Percentiles rank a stretch among this genome's conserved stretches.
Conservation (phyloP, 495 filamentous ascomycete species). For the Talaromyces trachyspermus region DNA sequence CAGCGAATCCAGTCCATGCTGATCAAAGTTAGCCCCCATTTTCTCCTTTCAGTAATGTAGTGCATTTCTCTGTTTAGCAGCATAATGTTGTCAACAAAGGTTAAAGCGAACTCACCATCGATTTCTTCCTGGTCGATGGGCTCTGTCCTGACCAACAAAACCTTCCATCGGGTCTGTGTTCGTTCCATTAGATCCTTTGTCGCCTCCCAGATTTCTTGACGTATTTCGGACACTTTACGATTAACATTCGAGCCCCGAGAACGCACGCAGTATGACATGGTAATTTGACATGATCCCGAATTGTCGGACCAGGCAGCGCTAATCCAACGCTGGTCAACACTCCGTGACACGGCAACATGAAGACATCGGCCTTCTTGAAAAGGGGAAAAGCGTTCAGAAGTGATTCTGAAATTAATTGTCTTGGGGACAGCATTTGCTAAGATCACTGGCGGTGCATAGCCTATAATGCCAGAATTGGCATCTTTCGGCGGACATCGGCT, state of each 20-base stretch:
- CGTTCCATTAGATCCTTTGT: conserved; percentile 68
- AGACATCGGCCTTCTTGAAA: conserved; percentile 78
- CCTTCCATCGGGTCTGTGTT: conserved; percentile 67
- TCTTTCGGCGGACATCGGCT: conserved; percentile 65
- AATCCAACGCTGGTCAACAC: conserved; percentile 78
- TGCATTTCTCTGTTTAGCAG: too few relatives aligned
- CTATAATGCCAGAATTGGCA: conserved; percentile 21
- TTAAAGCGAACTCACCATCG: conserved; percentile 35
- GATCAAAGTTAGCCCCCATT: conserved; percentile 6
- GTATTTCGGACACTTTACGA: conserved; percentile 54
- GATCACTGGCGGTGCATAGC: conserved; percentile 62
- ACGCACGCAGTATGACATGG: conserved; percentile 70
- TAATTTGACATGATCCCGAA: conserved; percentile 66
- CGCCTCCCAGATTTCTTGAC: conserved; percentile 77
- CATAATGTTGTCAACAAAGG: too few relatives aligned
- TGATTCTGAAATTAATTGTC: conserved; percentile 72
- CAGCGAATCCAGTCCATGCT: conserved; percentile 41
- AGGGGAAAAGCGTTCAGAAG: conserved; percentile 46
- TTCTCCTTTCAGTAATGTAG: too few relatives aligned
- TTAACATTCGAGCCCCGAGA: conserved; percentile 50
- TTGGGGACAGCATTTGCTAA: conserved; percentile 67
- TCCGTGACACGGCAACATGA: conserved; percentile 80
- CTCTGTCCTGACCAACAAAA: conserved; percentile 69
- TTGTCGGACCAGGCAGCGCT: conserved; percentile 90
- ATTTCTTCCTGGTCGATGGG: conserved; percentile 68